These are phyloP conservation scores for Trichoderma oligosporum DNA, from an alignment of 2,329 filamentous ascomycete genomes.

Conservation along the genomic window DNA sequence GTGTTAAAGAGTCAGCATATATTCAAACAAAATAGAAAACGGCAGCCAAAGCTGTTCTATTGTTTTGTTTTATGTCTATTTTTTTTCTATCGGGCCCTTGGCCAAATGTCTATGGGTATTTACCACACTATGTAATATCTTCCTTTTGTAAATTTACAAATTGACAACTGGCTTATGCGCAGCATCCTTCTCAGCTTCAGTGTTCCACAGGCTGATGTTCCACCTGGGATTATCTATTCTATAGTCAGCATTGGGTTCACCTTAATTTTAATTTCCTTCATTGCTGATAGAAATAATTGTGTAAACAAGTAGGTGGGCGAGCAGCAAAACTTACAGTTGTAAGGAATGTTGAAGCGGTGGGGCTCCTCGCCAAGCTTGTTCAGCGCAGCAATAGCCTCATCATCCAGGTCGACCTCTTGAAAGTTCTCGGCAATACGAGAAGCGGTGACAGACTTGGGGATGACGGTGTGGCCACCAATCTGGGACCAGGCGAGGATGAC, in stretches of 20 bases:
- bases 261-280: neutral
- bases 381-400: slow-evolving; percentile 57
- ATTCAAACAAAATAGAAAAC: no score
- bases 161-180: slow-evolving; percentile 45
- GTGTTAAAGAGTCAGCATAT: no score
- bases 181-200: slow-evolving; percentile 50
- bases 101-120: slow-evolving; percentile 12
- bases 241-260: neutral
- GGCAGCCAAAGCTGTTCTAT: slow-evolving; percentile 3
- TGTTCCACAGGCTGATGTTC: slow-evolving; percentile 55
- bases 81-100: neutral
- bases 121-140: neutral
- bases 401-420: slow-evolving; percentile 59
- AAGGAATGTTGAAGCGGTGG: slow-evolving; percentile 44
- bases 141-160: slow-evolving; percentile 8
- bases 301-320: no score
- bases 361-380: slow-evolving; percentile 56
- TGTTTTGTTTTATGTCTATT: neutral
- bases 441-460: slow-evolving; percentile 70
- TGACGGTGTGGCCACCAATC: slow-evolving; percentile 62
- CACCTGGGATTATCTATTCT: slow-evolving; percentile 47
- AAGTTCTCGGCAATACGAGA: slow-evolving; percentile 68
- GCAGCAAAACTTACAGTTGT: slow-evolving; percentile 36
- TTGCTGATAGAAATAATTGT: no score
- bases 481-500: slow-evolving; percentile 56